Evolutionary conservation across 108 stramenopile genomes (phyloP), one percentile per base, ranked within the genome.

Genomic region (Nitzschia sp.): DNA sequence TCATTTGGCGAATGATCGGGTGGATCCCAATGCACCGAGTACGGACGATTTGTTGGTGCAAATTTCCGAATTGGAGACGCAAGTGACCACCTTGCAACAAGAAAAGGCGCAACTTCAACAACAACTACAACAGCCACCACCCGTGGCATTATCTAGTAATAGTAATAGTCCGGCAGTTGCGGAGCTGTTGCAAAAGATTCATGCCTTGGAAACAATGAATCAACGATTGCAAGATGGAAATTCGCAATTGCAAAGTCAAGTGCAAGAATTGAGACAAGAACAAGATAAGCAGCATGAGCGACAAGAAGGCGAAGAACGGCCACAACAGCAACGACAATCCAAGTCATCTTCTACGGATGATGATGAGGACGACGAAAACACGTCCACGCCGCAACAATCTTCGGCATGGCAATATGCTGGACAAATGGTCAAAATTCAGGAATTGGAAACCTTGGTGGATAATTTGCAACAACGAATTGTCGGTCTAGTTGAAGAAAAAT

Each of bases 401-500:
- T 42, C 38, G 13, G 38, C 38, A 6, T 42, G 38, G 38, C 38
- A 42, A 42, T 42, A 42, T 42, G 38, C 38, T 6, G 38, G 38
- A 42, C 38, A 42, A 13, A 13, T 42, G 38, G 38, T 13, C 13
- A 6, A 59, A 26, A 25, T 62, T 24, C 61, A 46, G 26, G 61
- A 62, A 24, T 26, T 62, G 42, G 61, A 62, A 24, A n/a, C 15
- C 28, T 11, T 45, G 6, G 61, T 62, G 1, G 18, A 42, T 0
- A 62, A 25, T 24, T 25, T 62, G 0, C 61, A 62, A 46, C 24
- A 62, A 62, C 36, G 61, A 26, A 62, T 62, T 23, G 46, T 62
- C 42, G 61, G 19, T 8, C 33, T 62, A 26, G 61, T 62, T 2
- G 61, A 62, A 62, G 61, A 62, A 62, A 62, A 62, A 25, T 45